Percentiles rank a stretch among this genome's conserved stretches.
phyloP scores from a whole-genome alignment of 2,329 filamentous ascomycete species.

The Colletotrichum magnum region DNA sequence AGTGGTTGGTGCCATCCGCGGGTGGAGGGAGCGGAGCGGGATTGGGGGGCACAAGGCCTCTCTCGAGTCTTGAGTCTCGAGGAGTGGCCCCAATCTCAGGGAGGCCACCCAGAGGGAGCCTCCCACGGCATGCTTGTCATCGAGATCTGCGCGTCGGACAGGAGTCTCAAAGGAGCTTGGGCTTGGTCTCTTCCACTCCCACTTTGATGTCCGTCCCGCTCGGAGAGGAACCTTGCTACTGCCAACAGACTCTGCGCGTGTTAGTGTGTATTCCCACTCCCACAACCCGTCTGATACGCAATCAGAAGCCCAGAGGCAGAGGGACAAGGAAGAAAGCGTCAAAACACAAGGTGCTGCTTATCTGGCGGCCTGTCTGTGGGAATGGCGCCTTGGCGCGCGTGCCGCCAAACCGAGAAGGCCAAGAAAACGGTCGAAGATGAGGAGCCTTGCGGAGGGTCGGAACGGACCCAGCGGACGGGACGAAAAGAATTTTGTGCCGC shows the following conservation, averaged over 20 bases:
- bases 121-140: conserved; percentile 18
- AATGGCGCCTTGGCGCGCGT: conserved; percentile 37
- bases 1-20: conserved; percentile 20
- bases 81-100: neutral
- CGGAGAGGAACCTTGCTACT: neutral
- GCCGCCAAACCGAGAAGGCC: conserved; percentile 36
- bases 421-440: conserved; percentile 16
- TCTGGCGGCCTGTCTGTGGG: conserved; percentile 10
- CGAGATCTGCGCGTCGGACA: conserved; percentile 15
- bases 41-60: conserved; percentile 1
- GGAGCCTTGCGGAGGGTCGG: neutral
- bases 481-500: conserved; percentile 1
- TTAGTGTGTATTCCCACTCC: neutral
- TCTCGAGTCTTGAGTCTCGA: neutral
- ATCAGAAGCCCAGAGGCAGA: neutral
- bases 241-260: neutral
- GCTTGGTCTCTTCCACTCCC: neutral
- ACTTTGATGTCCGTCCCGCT: conserved; percentile 8
- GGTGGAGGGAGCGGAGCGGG: conserved; percentile 33
- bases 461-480: neutral
- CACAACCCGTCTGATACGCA: neutral
- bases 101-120: neutral
- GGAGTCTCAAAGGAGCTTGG: conserved; percentile 17
- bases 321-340: neutral
- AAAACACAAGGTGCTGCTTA: conserved; percentile 24